phyloP scores from a whole-genome alignment of 2,329 filamentous ascomycete species.

The Aspergillus thermomutatus region DNA sequence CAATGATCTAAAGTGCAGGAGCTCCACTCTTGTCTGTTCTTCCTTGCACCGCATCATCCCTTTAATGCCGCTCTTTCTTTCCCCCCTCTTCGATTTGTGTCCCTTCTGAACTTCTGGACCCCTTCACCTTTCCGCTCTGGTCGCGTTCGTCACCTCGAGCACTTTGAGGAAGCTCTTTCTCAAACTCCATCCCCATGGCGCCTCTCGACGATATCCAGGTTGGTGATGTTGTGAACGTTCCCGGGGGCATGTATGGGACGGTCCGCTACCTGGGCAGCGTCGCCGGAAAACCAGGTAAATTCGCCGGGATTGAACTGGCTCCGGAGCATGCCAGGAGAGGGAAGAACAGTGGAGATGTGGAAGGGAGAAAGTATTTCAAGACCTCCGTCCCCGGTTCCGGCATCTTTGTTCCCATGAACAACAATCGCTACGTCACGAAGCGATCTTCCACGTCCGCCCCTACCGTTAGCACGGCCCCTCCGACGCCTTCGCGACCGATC shows the following conservation, averaged over 20 bases:
- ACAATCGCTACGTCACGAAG: slow-evolving; percentile 64
- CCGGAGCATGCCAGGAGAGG: slow-evolving; percentile 76
- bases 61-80: neutral
- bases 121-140: neutral
- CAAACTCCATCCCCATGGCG: slow-evolving; percentile 28
- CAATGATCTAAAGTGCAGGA: neutral
- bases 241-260: slow-evolving; percentile 85
- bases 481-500: slow-evolving; percentile 63
- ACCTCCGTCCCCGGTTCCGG: slow-evolving; percentile 77
- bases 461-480: slow-evolving; percentile 56
- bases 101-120: neutral
- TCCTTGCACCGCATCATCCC: neutral
- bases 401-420: slow-evolving; percentile 86
- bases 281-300: slow-evolving; percentile 82
- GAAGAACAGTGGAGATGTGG: slow-evolving; percentile 95
- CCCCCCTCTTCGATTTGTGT: neutral
- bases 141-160: neutral
- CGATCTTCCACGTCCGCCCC: slow-evolving; percentile 42
- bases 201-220: slow-evolving; percentile 58
- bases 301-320: slow-evolving; percentile 87
- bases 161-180: neutral
- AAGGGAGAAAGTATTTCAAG: slow-evolving; percentile 78
- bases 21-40: neutral
- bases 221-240: slow-evolving; percentile 85
- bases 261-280: slow-evolving; percentile 87